Percentiles rank a stretch among this genome's conserved stretches.
Evolutionary conservation across 805 yeast species (phyloP).

Genomic region (Lachancea sp.): DNA sequence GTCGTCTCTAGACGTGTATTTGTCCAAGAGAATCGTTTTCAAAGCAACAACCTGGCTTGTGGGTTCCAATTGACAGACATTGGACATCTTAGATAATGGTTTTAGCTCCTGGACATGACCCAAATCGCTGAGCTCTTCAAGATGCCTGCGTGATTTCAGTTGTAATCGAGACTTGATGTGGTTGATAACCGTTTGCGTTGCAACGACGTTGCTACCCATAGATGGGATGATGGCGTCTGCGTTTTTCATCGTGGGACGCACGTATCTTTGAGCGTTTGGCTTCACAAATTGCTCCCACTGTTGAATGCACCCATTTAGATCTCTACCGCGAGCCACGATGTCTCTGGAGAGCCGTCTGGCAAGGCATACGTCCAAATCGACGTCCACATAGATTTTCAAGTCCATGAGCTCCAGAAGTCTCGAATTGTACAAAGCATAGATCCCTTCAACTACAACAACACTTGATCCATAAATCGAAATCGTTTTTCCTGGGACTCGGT

Average conservation of each 20-base stretch:
- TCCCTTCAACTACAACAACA: constrained; percentile 87
- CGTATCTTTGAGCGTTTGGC: constrained; percentile 76
- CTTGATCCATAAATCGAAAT: constrained; percentile 87
- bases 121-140: constrained; percentile 53
- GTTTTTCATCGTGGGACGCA: constrained; percentile 65
- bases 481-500: constrained; percentile 54
- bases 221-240: constrained; percentile 92
- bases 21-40: constrained; percentile 59
- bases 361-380: constrained; percentile 87
- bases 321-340: constrained; percentile 79
- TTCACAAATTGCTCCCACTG: constrained; percentile 92
- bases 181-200: constrained; percentile 69
- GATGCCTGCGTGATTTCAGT: constrained; percentile 59
- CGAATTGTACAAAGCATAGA: constrained; percentile 70
- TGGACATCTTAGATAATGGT: constrained; percentile 16
- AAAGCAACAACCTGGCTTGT: constrained; percentile 69
- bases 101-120: constrained; percentile 14
- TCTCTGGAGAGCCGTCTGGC: constrained; percentile 86
- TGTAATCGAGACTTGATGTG: constrained; percentile 71
- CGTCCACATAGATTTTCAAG: constrained; percentile 83
- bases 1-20: constrained; percentile 55
- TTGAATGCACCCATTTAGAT: constrained; percentile 67
- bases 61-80: constrained; percentile 29
- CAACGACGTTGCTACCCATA: constrained; percentile 76
- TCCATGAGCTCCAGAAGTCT: constrained; percentile 72